These are phyloP conservation scores for Hibiscus mutabilis DNA, from an alignment of 345 rosid species.

Conservation along the genomic window DNA sequence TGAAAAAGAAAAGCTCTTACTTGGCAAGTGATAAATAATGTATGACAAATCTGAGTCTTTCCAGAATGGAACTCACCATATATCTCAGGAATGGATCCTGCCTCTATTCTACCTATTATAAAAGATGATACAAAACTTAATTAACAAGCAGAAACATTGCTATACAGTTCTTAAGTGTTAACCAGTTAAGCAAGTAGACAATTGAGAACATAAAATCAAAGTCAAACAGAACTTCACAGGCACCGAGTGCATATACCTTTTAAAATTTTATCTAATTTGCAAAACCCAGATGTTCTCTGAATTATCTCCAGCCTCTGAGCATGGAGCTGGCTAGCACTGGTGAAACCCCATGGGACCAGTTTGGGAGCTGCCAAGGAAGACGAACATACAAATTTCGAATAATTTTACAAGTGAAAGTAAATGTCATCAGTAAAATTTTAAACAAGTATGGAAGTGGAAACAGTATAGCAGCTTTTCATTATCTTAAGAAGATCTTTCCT, in stretches of 20 bases:
- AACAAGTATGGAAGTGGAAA: not conserved
- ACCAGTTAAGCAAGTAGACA: not conserved
- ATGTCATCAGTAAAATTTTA: not conserved
- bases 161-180: not conserved
- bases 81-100: conserved; percentile 92
- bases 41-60: too few relatives aligned
- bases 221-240: too few relatives aligned
- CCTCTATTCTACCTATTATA: conserved; percentile 79
- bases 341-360: too few relatives aligned
- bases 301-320: conserved; percentile 83
- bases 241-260: too few relatives aligned
- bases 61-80: conserved; percentile 94
- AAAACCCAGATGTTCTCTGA: conserved; percentile 92
- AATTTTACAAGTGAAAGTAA: not conserved
- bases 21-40: too few relatives aligned
- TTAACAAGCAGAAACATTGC: not conserved
- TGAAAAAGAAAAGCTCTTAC: too few relatives aligned
- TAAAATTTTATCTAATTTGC: conserved; percentile 85
- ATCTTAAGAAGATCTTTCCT: conserved; percentile 47
- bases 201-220: not conserved
- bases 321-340: conserved; percentile 27
- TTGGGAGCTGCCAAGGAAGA: too few relatives aligned
- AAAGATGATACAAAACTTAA: not conserved
- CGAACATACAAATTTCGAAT: too few relatives aligned
- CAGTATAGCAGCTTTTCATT: conserved; percentile 38